These are phyloP conservation scores for Russula sp. DNA, from an alignment of 768 basidiomycete species.

Conservation along the genomic window DNA sequence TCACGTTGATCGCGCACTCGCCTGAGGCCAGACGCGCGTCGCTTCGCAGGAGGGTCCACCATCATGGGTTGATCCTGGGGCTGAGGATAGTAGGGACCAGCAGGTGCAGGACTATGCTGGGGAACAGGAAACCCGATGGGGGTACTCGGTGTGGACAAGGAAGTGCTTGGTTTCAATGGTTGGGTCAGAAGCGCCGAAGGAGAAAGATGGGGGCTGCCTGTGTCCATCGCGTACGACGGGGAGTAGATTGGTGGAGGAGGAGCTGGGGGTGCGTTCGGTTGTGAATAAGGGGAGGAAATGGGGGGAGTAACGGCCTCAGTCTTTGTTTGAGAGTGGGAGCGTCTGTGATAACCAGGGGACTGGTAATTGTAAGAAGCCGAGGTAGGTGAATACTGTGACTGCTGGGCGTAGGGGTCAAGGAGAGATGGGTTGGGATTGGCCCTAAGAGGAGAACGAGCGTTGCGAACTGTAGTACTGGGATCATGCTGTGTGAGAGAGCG, in stretches of 20 bases:
- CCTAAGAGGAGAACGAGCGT: slow-evolving; percentile 60
- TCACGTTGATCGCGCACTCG: slow-evolving; percentile 73
- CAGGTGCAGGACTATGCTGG: slow-evolving; percentile 41
- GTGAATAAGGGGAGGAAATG: slow-evolving; percentile 52
- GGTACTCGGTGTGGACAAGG: slow-evolving; percentile 63
- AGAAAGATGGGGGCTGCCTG: slow-evolving; percentile 53
- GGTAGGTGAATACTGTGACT: slow-evolving; percentile 60
- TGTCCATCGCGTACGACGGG: slow-evolving; percentile 55
- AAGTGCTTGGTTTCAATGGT: slow-evolving; percentile 43
- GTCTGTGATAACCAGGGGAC: slow-evolving; percentile 37
- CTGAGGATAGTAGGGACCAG: slow-evolving; percentile 48
- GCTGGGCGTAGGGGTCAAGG: slow-evolving; percentile 68
- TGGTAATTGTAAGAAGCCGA: slow-evolving; percentile 44
- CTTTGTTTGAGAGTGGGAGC: slow-evolving; percentile 51
- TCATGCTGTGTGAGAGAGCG: slow-evolving; percentile 52
- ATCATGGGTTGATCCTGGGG: slow-evolving; percentile 57
- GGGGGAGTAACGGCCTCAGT: slow-evolving; percentile 24
- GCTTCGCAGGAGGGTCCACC: slow-evolving; percentile 59
- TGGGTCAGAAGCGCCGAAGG: slow-evolving; percentile 47
- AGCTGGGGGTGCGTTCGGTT: slow-evolving; percentile 37
- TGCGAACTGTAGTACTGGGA: slow-evolving; percentile 40
- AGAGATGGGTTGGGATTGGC: slow-evolving; percentile 39
- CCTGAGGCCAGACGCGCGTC: slow-evolving; percentile 71
- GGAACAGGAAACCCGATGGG: slow-evolving; percentile 63
- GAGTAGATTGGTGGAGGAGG: slow-evolving; percentile 37